Conservation (phyloP, 306 rosid genomes). For the Arachis stenosperma region DNA sequence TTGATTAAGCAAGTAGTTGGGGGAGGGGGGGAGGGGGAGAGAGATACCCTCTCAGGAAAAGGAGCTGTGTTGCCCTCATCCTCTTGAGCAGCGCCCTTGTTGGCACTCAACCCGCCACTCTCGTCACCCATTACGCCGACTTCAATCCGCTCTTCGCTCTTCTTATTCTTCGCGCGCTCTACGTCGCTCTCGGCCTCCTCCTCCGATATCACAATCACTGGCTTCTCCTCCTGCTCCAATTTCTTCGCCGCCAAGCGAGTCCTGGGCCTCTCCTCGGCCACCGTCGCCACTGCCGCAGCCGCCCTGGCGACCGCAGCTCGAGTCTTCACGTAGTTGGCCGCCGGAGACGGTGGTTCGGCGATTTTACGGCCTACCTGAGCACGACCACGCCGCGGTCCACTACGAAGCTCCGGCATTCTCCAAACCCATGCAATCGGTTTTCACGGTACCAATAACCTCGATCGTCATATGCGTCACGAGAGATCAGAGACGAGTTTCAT, state of each 20-base stretch:
- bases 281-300: slow-evolving; percentile 51
- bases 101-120: slow-evolving; percentile 90
- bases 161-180: slow-evolving; percentile 31
- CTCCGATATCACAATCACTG: slow-evolving; percentile 65
- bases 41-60: slow-evolving; percentile 80
- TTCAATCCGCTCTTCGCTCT: slow-evolving; percentile 39
- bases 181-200: slow-evolving; percentile 43
- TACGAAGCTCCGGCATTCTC: slow-evolving; percentile 92
- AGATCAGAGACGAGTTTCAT: slow-evolving; percentile 44
- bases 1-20: not conserved
- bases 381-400: slow-evolving; percentile 76
- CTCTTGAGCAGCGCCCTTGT: slow-evolving; percentile 74
- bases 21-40: not conserved
- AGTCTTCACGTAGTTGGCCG: slow-evolving; percentile 62
- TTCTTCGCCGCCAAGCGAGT: slow-evolving; percentile 58
- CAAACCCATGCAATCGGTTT: slow-evolving; percentile 79
- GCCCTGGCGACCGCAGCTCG: slow-evolving; percentile 80
- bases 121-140: slow-evolving; percentile 75
- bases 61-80: slow-evolving; percentile 85
- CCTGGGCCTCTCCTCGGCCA: slow-evolving; percentile 53
- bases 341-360: slow-evolving; percentile 52
- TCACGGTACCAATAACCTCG: slow-evolving; percentile 42
- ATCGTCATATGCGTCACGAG: slow-evolving; percentile 65
- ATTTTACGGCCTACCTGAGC: slow-evolving; percentile 61
- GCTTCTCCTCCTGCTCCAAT: slow-evolving; percentile 41